Evolutionary conservation across 2,329 filamentous ascomycete species (phyloP), one percentile per base, ranked within the genome.

Genomic region (Scytalidium lignicola): DNA sequence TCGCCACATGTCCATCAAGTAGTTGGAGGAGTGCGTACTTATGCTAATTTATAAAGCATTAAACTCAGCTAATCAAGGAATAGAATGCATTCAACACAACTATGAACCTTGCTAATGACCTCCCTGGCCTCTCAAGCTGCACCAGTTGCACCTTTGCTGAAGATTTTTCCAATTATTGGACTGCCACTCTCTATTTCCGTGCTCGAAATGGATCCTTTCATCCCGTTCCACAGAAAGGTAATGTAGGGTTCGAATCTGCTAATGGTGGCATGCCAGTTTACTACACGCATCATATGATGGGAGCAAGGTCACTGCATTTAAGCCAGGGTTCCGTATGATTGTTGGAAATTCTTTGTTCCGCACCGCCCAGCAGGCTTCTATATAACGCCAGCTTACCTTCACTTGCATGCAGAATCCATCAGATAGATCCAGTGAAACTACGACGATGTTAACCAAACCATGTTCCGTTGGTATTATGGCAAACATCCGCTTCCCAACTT

Each of bases 291-390:
- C 62, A 57, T 58, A 58, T 55, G 51, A 60, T 44, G 53, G 51
- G 8, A 37, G 62, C 23, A 71, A 70, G 46, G 68, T 71, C 17
- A 72, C 67, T n/a, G 70, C 69, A 6, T 72, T 72, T 54, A 67
- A 70, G 48, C 66, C 47, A 53, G 71, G 71, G 2, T 74, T 74
- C 60, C 66, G 71, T 20, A 73, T 73, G 70, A 64, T 73, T 42
- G 62, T 73, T 43, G 72, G 70, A 26, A 65, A 72, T 43, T 60
- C 65, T 13, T 52, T 61, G 19, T 66, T 65, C 23, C 59, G 65
- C 18, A 69, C 59, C 29, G 60, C 62, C 43, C 62, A 59, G 8
- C 47, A 70, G 32, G 64, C 69, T 8, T 59, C 63, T 39, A 63
- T 64, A 28, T 72, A 68, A 55, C 65, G 67, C 23, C 70, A 72